phyloP scores from a whole-genome alignment of 208 protist genomes.

The Crithidia acanthocephali region DNA sequence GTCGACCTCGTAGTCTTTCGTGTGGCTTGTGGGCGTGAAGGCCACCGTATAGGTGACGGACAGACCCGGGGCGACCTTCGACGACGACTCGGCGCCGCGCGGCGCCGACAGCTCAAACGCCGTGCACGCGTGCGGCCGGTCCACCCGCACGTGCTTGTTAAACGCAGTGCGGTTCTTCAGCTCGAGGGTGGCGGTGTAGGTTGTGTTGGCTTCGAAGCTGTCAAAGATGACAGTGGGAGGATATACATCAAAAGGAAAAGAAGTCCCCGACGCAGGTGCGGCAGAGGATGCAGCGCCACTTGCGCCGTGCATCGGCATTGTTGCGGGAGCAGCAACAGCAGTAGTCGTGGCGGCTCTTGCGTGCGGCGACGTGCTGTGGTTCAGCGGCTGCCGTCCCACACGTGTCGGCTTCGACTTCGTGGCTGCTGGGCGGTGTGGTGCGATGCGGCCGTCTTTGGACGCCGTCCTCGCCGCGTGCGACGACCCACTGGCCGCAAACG shows the following conservation, averaged over 20 bases:
- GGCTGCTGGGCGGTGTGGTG: constrained; percentile 4
- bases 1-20: constrained; percentile 82
- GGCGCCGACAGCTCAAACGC: constrained; percentile 79
- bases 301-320: not conserved
- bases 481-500: not conserved
- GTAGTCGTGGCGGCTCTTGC: not conserved
- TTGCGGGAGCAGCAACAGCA: not conserved
- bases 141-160: constrained; percentile 85
- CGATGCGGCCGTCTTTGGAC: not conserved
- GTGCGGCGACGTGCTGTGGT: not conserved
- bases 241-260: constrained; percentile 78
- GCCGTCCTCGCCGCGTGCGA: not conserved
- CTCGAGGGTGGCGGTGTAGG: constrained; percentile 69
- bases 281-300: not conserved
- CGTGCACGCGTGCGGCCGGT: constrained; percentile 57
- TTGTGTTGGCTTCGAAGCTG: constrained; percentile 69
- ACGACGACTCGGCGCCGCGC: constrained; percentile 49
- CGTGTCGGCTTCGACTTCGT: not conserved
- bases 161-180: constrained; percentile 88
- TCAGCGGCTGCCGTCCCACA: not conserved
- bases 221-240: constrained; percentile 87
- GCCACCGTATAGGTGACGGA: constrained; percentile 84
- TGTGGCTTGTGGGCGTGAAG: constrained; percentile 79
- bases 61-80: constrained; percentile 92
- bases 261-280: not conserved